Base-by-base conservation (phyloP, 768 basidiomycete genomes). In the Tricholoma terreum region DNA sequence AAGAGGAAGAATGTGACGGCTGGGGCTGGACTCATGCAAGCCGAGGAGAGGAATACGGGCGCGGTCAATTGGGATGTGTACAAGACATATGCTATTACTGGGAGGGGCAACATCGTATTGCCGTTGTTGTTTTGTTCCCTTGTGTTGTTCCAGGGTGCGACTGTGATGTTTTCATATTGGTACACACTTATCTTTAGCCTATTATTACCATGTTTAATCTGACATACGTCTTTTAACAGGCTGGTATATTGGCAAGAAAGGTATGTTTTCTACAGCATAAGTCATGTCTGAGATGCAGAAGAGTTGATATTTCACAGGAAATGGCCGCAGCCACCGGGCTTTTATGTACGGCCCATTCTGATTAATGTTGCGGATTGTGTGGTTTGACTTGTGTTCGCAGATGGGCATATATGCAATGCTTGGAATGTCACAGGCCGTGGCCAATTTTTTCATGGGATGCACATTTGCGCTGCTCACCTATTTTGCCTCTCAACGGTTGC, bases 201-300 rank as follows among this genome's bases (percentile, higher is more conserved):
- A 35, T 17, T 30, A 31, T 45, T 45, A 12, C 31, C 27, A 22
- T 31, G 51, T 43, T 31, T 52, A 38, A 21, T 46, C 22, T 10
- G 46, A 33, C 71, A 66, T 66, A 31, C 21, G 34, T 4, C 17
- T 50, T 15, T 11, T 24, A 27, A 27, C 40, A 85, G 87, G 86
- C 78, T 95, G 55, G 86, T 93, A 1, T 95, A 88, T 75, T 95
- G 92, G 92, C 83, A 92, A 66, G 86, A 90, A 62, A 62, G 69
- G 79, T 83, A 69, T 57, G 79, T 69, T 27, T 34, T 27, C 19
- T 14, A 46, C 27, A 49, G 57, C 2, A n/a, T 22, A 14, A 35
- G 31, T 52, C 30, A 3, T 21, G 21, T 36, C 17, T 12, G 11
- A 7, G 51, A 24, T 30, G 30, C 51, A 66, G 63, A 65, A 17